Evolutionary conservation across 1,284 basidiomycete genomes (phyloP).

Genomic region (Schizophyllum amplum): DNA sequence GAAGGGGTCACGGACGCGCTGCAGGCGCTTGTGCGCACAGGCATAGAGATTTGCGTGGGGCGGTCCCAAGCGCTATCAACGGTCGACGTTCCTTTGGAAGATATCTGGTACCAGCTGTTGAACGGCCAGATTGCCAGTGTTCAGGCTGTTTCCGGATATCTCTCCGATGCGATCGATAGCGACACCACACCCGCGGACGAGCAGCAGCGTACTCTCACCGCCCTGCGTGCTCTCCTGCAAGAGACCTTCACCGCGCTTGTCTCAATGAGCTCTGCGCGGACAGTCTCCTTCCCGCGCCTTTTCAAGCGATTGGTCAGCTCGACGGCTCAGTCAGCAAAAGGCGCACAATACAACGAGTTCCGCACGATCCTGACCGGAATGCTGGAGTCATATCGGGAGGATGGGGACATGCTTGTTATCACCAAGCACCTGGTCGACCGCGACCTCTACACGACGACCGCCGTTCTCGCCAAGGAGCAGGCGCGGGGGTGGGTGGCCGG

Average conservation of each 20-base stretch:
- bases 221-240: conserved; percentile 72
- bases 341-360: conserved; percentile 86
- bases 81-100: conserved; percentile 56
- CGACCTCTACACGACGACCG: conserved; percentile 75
- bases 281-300: conserved; percentile 83
- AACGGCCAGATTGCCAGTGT: conserved; percentile 76
- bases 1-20: conserved; percentile 33
- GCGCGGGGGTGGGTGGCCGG: conserved; percentile 44
- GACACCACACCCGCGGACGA: not conserved
- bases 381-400: conserved; percentile 88
- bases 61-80: conserved; percentile 41
- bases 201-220: conserved; percentile 29
- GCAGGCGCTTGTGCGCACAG: conserved; percentile 48
- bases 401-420: conserved; percentile 87
- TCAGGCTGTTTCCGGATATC: conserved; percentile 53
- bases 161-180: conserved; percentile 4
- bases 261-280: conserved; percentile 73
- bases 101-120: conserved; percentile 87
- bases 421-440: conserved; percentile 78
- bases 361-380: conserved; percentile 86
- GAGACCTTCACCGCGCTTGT: conserved; percentile 82
- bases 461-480: conserved; percentile 41
- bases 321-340: conserved; percentile 39
- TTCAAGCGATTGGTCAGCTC: conserved; percentile 87
- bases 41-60: conserved; percentile 60